phyloP scores from a whole-genome alignment of 805 yeast species.

The Suhomyces tanzawaensis region DNA sequence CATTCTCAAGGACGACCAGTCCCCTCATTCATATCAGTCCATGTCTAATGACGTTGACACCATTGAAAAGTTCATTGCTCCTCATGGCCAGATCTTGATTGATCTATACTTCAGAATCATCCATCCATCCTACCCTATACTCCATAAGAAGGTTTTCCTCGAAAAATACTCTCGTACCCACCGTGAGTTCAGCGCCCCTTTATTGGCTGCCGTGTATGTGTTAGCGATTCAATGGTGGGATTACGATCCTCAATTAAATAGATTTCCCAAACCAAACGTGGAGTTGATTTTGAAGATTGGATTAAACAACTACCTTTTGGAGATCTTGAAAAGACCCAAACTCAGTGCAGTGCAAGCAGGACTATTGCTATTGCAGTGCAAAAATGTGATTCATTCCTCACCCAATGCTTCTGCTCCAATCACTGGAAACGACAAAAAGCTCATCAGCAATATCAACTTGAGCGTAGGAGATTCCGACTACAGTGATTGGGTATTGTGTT shows the following conservation, averaged over 20 bases:
- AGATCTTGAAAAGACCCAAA: slow-evolving; percentile 82
- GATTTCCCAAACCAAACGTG: slow-evolving; percentile 76
- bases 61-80: slow-evolving; percentile 84
- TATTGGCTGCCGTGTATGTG: slow-evolving; percentile 86
- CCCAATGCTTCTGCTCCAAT: slow-evolving; percentile 8
- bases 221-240: slow-evolving; percentile 96
- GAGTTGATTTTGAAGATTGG: slow-evolving; percentile 45
- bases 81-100: slow-evolving; percentile 80
- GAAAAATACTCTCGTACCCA: slow-evolving; percentile 91
- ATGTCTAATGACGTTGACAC: slow-evolving; percentile 79
- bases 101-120: slow-evolving; percentile 80
- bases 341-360: slow-evolving; percentile 92
- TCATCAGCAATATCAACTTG: background rate
- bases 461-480: slow-evolving; percentile 37
- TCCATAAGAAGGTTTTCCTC: slow-evolving; percentile 86
- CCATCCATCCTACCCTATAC: slow-evolving; percentile 88
- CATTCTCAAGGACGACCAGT: slow-evolving; percentile 74
- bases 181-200: slow-evolving; percentile 86
- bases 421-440: slow-evolving; percentile 14
- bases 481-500: slow-evolving; percentile 81
- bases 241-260: slow-evolving; percentile 71
- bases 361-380: slow-evolving; percentile 67
- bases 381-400: slow-evolving; percentile 31
- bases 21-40: slow-evolving; percentile 61
- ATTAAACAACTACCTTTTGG: slow-evolving; percentile 68